phyloP scores from a whole-genome alignment of 1,284 basidiomycete species.

The Microbotryum lychnidis-dioicae region DNA sequence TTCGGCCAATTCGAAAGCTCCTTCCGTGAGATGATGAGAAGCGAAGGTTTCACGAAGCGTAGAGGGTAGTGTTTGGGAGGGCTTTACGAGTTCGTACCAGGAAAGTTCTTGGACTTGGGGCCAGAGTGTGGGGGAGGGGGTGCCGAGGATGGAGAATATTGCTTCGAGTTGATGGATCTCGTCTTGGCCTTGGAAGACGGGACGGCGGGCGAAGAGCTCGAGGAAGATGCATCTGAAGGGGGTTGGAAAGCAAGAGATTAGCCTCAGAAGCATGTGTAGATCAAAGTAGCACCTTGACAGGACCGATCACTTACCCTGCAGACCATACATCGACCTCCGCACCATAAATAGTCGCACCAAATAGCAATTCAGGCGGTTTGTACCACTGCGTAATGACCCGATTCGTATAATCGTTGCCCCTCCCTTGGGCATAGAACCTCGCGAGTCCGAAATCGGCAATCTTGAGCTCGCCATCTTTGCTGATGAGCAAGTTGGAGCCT shows the following conservation, averaged over 20 bases:
- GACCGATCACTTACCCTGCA: conserved; percentile 62
- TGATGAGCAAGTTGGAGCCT: conserved; percentile 95
- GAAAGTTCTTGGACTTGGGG: conserved; percentile 71
- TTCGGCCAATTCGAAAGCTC: conserved; percentile 71
- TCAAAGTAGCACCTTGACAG: background rate
- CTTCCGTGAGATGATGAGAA: conserved; percentile 28
- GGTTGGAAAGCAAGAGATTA: background rate
- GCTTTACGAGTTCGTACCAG: conserved; percentile 98
- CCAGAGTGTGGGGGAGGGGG: conserved; percentile 76
- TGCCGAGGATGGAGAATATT: conserved; percentile 83
- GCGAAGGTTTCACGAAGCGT: conserved; percentile 65
- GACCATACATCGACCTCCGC: conserved; percentile 99
- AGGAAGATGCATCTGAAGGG: conserved; percentile 87
- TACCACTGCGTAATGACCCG: conserved; percentile 99
- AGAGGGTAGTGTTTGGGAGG: conserved; percentile 61
- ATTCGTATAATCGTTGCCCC: conserved; percentile 91
- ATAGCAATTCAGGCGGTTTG: conserved; percentile 85
- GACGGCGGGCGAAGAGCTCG: conserved; percentile 89
- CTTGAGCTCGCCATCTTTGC: conserved; percentile 85
- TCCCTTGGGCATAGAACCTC: conserved; percentile 84
- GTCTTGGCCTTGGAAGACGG: conserved; percentile 90
- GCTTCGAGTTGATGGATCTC: conserved; percentile 95
- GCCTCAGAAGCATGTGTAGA: background rate
- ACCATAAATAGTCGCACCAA: conserved; percentile 94
- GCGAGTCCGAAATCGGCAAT: conserved; percentile 98